Percentiles rank a stretch among this genome's conserved stretches.
phyloP scores from a whole-genome alignment of 192 early-diverging fungal species.

The Backusella luteola region DNA sequence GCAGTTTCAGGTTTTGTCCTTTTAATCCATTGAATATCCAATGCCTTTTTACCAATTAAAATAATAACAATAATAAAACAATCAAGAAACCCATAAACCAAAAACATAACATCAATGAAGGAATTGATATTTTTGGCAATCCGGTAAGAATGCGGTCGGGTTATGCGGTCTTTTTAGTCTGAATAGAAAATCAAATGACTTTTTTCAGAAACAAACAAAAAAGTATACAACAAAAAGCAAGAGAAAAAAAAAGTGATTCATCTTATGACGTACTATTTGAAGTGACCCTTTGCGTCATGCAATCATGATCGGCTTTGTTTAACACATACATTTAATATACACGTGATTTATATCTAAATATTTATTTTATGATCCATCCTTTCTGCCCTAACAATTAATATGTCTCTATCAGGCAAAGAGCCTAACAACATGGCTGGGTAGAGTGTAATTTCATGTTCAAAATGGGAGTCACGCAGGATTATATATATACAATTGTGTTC shows the following conservation, averaged over 20 bases:
- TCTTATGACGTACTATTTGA: not conserved
- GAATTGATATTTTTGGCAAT: conserved; percentile 4
- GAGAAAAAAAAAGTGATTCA: not conserved
- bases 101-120: not conserved
- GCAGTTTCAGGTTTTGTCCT: not conserved
- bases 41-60: not conserved
- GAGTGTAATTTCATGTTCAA: conserved; percentile 19
- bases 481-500: conserved; percentile 14
- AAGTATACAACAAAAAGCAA: not conserved
- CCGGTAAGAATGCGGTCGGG: conserved; percentile 3
- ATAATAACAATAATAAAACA: not conserved
- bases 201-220: conserved; percentile 6
- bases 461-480: conserved; percentile 9
- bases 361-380: conserved; percentile 19
- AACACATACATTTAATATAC: conserved; percentile 1
- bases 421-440: conserved; percentile 20
- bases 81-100: not conserved
- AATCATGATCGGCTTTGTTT: conserved; percentile 10
- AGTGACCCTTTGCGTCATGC: conserved; percentile 7
- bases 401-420: conserved; percentile 22
- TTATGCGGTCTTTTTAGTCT: not conserved
- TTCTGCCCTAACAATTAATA: conserved; percentile 23
- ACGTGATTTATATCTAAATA: conserved; percentile 14
- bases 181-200: conserved; percentile 4
- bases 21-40: not conserved